phyloP scores from a whole-genome alignment of 495 filamentous ascomycete genomes.

The Bacidia gigantensis region DNA sequence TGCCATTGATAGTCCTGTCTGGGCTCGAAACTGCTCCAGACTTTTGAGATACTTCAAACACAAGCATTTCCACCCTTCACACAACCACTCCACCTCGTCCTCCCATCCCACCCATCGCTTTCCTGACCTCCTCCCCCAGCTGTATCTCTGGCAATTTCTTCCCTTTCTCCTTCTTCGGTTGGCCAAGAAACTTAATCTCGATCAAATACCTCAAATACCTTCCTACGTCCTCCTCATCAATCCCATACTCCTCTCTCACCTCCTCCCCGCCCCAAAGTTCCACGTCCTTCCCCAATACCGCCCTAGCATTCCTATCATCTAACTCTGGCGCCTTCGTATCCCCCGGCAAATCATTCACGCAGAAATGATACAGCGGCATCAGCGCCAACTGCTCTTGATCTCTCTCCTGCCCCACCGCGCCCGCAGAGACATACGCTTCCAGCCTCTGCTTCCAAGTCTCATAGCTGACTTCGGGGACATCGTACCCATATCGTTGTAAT shows the following conservation, averaged over 20 bases:
- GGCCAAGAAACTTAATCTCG: constrained; percentile 51
- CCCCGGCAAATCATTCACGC: constrained; percentile 61
- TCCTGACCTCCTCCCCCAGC: no score
- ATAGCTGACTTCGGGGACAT: constrained; percentile 41
- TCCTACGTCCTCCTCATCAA: constrained; percentile 56
- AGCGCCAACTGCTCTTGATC: constrained; percentile 18
- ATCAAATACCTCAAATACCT: constrained; percentile 61
- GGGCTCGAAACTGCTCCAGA: no score
- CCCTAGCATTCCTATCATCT: constrained; percentile 57
- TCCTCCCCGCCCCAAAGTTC: constrained; percentile 22
- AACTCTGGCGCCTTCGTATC: constrained; percentile 70
- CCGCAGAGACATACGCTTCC: constrained; percentile 49
- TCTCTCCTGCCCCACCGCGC: constrained; percentile 30
- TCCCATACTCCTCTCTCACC: constrained; percentile 9
- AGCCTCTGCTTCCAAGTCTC: constrained; percentile 35
- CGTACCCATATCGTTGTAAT: constrained; percentile 65
- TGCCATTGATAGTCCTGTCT: no score
- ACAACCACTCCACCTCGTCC: no score
- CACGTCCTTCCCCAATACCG: constrained; percentile 50
- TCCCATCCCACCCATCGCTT: no score
- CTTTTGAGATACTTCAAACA: no score
- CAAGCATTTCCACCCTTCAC: no score
- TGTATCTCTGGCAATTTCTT: not conserved
- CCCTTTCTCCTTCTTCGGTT: not conserved
- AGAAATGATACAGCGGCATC: constrained; percentile 77